Conservation (phyloP, 2,329 filamentous ascomycete species). For the Alternaria angustiovoidea region DNA sequence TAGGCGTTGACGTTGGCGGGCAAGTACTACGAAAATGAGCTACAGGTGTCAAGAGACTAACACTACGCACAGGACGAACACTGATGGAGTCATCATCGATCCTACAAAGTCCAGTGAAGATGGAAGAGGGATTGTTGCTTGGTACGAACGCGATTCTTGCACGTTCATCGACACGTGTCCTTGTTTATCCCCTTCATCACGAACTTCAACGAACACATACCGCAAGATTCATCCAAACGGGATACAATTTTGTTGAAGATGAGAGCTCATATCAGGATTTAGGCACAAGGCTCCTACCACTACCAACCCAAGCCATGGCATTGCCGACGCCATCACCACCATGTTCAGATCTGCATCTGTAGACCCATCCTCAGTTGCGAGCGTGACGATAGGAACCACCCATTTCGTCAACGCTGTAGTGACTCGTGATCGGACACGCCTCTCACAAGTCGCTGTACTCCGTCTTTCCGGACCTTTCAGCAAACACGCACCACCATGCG, state of each 20-base stretch:
- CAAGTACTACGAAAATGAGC: conserved; percentile 19
- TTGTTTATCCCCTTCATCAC: neutral
- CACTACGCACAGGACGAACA: conserved; percentile 40
- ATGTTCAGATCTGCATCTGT: conserved; percentile 47
- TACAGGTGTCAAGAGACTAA: conserved; percentile 5
- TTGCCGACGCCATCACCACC: conserved; percentile 44
- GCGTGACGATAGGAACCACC: conserved; percentile 62
- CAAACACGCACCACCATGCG: conserved; percentile 59
- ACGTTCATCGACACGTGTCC: neutral
- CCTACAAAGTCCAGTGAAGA: conserved; percentile 36
- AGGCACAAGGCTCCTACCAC: conserved; percentile 53
- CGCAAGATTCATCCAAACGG: neutral
- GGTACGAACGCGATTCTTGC: conserved; percentile 31
- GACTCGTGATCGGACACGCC: conserved; percentile 58
- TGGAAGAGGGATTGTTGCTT: conserved; percentile 45
- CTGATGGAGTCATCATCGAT: conserved; percentile 49
- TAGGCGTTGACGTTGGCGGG: conserved; percentile 57
- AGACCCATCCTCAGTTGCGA: conserved; percentile 47
- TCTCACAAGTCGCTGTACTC: conserved; percentile 62
- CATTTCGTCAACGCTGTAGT: conserved; percentile 63
- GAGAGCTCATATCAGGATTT: neutral
- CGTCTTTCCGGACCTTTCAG: conserved; percentile 60
- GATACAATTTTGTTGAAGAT: neutral
- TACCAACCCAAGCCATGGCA: conserved; percentile 49
- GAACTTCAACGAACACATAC: neutral